phyloP scores from a whole-genome alignment of 306 rosid genomes.

The Dalbergia cochinchinensis region DNA sequence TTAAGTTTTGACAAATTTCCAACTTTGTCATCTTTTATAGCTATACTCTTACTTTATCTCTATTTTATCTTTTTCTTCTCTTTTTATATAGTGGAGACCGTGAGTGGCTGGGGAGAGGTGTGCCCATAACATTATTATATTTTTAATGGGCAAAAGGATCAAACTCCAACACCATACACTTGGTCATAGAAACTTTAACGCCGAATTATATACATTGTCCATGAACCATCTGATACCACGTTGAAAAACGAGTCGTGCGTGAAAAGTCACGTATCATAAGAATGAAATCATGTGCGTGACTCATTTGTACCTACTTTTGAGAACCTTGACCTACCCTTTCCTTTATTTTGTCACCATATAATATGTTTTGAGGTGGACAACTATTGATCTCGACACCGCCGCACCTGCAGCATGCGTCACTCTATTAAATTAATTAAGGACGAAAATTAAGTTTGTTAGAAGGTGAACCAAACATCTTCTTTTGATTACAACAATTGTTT shows the following conservation, averaged over 20 bases:
- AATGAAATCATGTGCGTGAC: background rate
- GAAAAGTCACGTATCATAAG: background rate
- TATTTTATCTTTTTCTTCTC: too few relatives aligned
- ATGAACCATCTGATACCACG: too few relatives aligned
- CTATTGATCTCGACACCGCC: conserved; percentile 28
- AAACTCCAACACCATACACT: too few relatives aligned
- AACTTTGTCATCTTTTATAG: too few relatives aligned
- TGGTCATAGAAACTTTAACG: too few relatives aligned
- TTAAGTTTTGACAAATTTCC: too few relatives aligned
- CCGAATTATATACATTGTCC: too few relatives aligned
- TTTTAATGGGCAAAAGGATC: too few relatives aligned
- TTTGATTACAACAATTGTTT: background rate
- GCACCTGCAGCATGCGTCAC: background rate
- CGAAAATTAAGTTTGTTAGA: background rate
- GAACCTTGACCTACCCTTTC: conserved; percentile 17
- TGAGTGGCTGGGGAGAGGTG: too few relatives aligned
- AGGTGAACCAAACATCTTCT: conserved; percentile 26
- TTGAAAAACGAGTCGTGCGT: background rate
- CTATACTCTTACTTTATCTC: too few relatives aligned
- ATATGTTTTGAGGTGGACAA: background rate
- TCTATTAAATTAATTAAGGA: conserved; percentile 23
- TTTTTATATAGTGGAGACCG: too few relatives aligned
- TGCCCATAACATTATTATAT: too few relatives aligned
- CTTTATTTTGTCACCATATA: background rate
- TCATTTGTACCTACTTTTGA: background rate